phyloP scores from a whole-genome alignment of 208 protist genomes.

The Crithidia fasciculata region DNA sequence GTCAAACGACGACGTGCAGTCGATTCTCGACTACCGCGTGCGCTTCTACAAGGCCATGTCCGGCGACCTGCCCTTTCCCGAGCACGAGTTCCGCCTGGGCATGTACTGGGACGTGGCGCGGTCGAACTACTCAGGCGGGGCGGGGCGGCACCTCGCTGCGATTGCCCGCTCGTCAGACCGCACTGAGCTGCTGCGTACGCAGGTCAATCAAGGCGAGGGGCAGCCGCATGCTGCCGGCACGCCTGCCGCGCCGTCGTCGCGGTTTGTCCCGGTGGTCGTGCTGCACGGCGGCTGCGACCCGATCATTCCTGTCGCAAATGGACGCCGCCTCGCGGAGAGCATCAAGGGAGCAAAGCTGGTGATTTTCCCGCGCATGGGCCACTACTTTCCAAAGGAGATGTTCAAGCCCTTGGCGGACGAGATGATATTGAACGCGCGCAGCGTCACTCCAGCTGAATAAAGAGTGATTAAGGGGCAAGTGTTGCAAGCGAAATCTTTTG shows the following conservation, averaged over 20 bases:
- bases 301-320: constrained; percentile 59
- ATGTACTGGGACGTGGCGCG: constrained; percentile 40
- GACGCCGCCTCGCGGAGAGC: constrained; percentile 55
- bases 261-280: constrained; percentile 58
- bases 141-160: constrained; percentile 42
- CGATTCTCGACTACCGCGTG: constrained; percentile 67
- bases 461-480: too few relatives aligned
- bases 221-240: constrained; percentile 35
- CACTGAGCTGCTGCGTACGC: constrained; percentile 29
- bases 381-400: constrained; percentile 71
- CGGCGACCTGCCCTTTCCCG: constrained; percentile 42
- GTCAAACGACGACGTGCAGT: constrained; percentile 39
- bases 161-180: constrained; percentile 38
- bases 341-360: constrained; percentile 57
- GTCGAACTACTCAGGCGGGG: constrained; percentile 28
- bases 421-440: constrained; percentile 54
- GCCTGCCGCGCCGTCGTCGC: constrained; percentile 43
- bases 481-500: not conserved
- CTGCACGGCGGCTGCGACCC: constrained; percentile 80
- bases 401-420: constrained; percentile 42
- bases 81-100: constrained; percentile 39
- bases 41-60: constrained; percentile 35
- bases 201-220: constrained; percentile 39
- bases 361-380: constrained; percentile 73
- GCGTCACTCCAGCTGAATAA: not conserved